A percentile compares a stretch with the other conserved stretches of the same genome.
Evolutionary conservation across 2,329 filamentous ascomycete species (phyloP).

Genomic region (Cladosporium sp.): DNA sequence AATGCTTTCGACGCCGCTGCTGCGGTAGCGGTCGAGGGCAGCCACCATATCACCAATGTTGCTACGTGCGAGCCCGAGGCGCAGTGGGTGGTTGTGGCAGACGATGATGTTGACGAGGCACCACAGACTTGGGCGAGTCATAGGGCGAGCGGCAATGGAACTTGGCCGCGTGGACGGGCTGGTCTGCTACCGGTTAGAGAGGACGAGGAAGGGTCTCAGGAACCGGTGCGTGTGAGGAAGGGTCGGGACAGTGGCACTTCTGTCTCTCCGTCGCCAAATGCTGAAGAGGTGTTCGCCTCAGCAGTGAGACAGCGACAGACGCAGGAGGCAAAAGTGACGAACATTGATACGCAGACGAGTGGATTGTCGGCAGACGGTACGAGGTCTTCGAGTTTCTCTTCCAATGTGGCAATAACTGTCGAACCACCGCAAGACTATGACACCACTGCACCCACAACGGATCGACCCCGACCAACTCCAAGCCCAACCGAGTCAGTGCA

Average conservation of each 20-base stretch:
- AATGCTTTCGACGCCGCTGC: background rate
- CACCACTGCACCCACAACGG: background rate
- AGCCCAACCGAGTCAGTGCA: background rate
- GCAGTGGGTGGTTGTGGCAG: slow-evolving; percentile 21
- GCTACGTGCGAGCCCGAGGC: slow-evolving; percentile 23
- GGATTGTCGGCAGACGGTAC: background rate
- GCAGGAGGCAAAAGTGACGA: background rate
- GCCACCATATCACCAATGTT: slow-evolving; percentile 16
- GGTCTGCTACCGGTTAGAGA: slow-evolving; percentile 12
- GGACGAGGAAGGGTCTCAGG: background rate
- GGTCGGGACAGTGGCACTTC: slow-evolving; percentile 13
- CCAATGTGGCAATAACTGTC: background rate
- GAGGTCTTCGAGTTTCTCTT: background rate
- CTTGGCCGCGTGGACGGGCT: slow-evolving; percentile 2
- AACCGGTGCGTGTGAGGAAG: background rate
- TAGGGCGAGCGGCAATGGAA: slow-evolving; percentile 19
- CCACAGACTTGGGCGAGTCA: background rate
- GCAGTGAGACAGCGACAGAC: background rate
- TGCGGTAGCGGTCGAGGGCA: background rate
- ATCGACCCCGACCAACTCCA: background rate
- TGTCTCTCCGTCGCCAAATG: background rate
- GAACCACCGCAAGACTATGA: background rate
- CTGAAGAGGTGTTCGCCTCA: background rate
- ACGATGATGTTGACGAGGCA: slow-evolving; percentile 23
- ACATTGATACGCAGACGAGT: background rate